Evolutionary conservation across 1,284 basidiomycete genomes (phyloP), one percentile per base, ranked within the genome.

Genomic region (Cutaneotrichosporon sp.): DNA sequence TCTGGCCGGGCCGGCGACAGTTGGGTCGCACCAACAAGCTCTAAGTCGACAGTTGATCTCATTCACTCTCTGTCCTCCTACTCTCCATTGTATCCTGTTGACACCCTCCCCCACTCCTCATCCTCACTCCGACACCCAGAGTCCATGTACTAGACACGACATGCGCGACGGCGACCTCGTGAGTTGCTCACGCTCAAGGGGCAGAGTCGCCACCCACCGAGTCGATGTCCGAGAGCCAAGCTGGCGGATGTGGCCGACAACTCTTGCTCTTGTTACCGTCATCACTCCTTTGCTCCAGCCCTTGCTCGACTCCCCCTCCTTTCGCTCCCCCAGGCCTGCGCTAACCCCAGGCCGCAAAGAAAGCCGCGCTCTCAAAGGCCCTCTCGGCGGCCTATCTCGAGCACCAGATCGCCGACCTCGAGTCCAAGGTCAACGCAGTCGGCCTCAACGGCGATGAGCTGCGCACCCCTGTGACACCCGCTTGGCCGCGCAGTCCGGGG

Each of bases 361-460:
- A 77, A 60, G 75, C 76, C 24, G 66, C 69, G 51, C 69, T 76
- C 13, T 69, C 72, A 31, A 80, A 80, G 62, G 72, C 78, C n/a
- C 69, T 80, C 11, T 75, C 76, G 36, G 71, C 78, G 0, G 79
- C 79, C 3, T 77, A 76, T 60, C 70, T 81, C 56, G 72, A 70
- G 50, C 77, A 80, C 62, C 78, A 81, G 60, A 77, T 81, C 43
- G 69, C 72, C 4, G 71, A 79, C 60, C 74, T 81, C 49, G 76
- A 81, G 60, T 62, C 66, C 29, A 67, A 72, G 54, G 75, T 79
- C 20, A 65, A 72, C 27, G 59, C 63, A 45, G 52, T 69, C 11
- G 55, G 55, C 22, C 43, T 64, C 11, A 38, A 59, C 36, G 59
- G 46, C 18, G 55, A 22, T 24, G 56, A 4, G 29, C 29, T 29